Base-by-base conservation (phyloP, 2,329 filamentous ascomycete species). In the Diaporthe longicolla region DNA sequence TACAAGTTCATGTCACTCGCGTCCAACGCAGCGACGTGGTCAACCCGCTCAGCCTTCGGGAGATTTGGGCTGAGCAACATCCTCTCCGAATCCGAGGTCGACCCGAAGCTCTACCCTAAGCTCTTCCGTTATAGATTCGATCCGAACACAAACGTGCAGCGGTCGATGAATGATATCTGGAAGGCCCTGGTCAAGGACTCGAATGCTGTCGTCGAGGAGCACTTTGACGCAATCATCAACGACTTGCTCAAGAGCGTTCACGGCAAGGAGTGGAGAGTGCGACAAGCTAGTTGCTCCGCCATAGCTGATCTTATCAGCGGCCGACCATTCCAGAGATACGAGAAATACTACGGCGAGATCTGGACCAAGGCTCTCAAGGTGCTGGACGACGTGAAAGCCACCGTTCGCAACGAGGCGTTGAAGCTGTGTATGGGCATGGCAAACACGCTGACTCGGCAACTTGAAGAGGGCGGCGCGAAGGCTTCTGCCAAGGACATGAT, bases 1-100 rank as follows among this genome's bases (percentile, higher is more conserved):
- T 99, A 99, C 85, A 95, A 95, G 75, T 98, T 99, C 84, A 99
- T 99, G 97, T 96, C 95, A 0, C 88, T 99, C 77, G 97, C 97
- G 3, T 95, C 95, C 1, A 98, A 98, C 79, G 97, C 97, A 63
- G 95, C 95, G 0, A 97, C 97, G 21, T 99, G 97, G 97, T 96
- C 95, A 1, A 97, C 95, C n/a, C 91, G 97, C 68, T 97, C 97
- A 0, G 97, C 97, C 0, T 98, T 99, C 83, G 97, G 97, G 3
- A 90, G 95, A 15, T 98, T 98, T 77, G 97, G 97, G 0, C 88
- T 99, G 66, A 97, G 95, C 82, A 97, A 90, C 77, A 96, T 99
- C 75, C 89, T 99, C 63, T 97, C 95, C 0, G 95, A 97, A 79
- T 95, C 95, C 0, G 89, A 91, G 74, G 89, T 97, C 74, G 97